Conservation (phyloP, 495 filamentous ascomycete genomes). For the Podospora conica region DNA sequence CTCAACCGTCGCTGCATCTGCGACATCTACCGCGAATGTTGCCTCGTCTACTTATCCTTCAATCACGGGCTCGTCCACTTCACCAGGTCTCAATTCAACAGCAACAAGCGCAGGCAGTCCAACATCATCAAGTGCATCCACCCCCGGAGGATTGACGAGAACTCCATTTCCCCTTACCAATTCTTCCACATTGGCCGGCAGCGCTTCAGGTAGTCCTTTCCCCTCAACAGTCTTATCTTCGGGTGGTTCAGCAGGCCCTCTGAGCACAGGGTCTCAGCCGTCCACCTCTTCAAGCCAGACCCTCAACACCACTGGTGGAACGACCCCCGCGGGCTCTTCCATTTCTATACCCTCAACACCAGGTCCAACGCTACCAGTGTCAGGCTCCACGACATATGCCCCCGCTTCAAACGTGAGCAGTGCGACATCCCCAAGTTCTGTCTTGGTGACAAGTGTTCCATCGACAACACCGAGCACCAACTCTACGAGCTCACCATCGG, state of each 20-base stretch:
- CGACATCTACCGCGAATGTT: background rate
- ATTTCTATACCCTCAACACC: background rate
- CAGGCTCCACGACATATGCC: background rate
- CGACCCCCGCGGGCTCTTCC: background rate
- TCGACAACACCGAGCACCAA: background rate
- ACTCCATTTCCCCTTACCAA: conserved; percentile 2
- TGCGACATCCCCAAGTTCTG: background rate
- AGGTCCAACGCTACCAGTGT: background rate
- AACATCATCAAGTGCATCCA: background rate
- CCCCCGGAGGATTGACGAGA: background rate
- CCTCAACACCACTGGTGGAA: background rate
- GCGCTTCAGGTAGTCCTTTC: background rate
- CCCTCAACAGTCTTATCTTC: background rate
- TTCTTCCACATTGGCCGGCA: background rate
- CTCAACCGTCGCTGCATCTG: background rate
- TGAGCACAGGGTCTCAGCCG: background rate
- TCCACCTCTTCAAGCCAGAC: background rate
- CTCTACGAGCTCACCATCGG: background rate
- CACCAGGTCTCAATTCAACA: background rate
- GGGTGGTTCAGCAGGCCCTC: background rate
- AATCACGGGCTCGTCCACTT: background rate
- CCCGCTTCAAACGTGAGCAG: background rate
- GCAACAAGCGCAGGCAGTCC: background rate
- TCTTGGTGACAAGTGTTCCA: background rate
- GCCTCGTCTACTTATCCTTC: background rate